These are phyloP conservation scores for Clitoria ternatea DNA, from an alignment of 306 rosid genomes.

Conservation along the genomic window DNA sequence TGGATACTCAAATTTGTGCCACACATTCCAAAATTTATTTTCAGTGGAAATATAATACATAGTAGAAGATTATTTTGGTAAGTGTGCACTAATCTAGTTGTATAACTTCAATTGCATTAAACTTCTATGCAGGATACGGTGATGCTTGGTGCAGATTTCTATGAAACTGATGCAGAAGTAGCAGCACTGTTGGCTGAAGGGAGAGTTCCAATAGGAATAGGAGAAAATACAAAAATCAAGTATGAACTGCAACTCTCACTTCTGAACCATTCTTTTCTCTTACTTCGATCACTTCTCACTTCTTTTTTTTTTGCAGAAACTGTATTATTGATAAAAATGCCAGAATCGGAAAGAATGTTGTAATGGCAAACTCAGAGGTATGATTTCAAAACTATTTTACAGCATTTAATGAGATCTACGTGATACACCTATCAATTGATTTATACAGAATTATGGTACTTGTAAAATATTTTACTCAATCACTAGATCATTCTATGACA, in stretches of 20 bases:
- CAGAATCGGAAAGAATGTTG: conserved; percentile 76
- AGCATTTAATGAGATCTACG: neutral
- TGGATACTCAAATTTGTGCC: neutral
- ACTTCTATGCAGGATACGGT: conserved; percentile 69
- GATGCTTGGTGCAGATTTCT: conserved; percentile 95
- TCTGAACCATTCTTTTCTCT: conserved; percentile 2
- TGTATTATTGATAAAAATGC: conserved; percentile 96
- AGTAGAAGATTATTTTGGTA: neutral
- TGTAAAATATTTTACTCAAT: neutral
- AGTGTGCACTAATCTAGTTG: neutral
- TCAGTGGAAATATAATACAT: neutral
- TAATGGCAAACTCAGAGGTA: conserved; percentile 80
- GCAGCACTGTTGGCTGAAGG: conserved; percentile 70
- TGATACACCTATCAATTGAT: neutral
- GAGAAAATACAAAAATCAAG: conserved; percentile 86
- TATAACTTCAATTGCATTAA: neutral
- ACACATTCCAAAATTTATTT: conserved; percentile 2
- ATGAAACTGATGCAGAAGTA: conserved; percentile 68
- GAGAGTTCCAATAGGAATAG: conserved; percentile 85
- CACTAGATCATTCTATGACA: neutral
- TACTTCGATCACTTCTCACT: conserved; percentile 17
- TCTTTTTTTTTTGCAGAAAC: conserved; percentile 49
- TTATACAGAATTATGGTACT: neutral
- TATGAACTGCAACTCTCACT: conserved; percentile 25
- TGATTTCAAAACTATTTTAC: conserved; percentile 1